A percentile compares a stretch with the other conserved stretches of the same genome.
These are phyloP conservation scores for Globisporangium lucens DNA, from an alignment of 352 stramenopile genomes.

Conservation along the genomic window DNA sequence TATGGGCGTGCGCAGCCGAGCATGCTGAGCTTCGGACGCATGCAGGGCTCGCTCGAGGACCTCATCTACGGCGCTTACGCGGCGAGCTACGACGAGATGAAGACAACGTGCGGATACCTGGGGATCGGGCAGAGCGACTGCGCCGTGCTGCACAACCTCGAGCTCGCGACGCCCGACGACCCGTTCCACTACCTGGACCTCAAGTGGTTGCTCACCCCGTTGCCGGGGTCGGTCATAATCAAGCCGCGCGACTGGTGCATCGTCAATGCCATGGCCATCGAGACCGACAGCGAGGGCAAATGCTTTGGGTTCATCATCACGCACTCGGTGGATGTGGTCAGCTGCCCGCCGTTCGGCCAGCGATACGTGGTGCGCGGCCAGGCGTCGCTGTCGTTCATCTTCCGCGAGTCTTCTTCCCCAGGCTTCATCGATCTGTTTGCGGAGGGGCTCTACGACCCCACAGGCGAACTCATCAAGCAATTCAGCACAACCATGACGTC, in stretches of 20 bases:
- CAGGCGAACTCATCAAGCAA: constrained; percentile 30
- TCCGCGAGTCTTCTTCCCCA: constrained; percentile 25
- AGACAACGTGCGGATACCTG: constrained; percentile 33
- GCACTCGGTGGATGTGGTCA: constrained; percentile 38
- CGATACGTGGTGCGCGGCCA: constrained; percentile 28
- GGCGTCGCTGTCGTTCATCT: constrained; percentile 28
- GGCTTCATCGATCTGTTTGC: constrained; percentile 43
- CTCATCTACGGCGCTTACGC: constrained; percentile 47
- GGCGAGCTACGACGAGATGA: constrained; percentile 34
- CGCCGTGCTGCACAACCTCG: constrained; percentile 37
- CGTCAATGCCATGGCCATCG: constrained; percentile 46
- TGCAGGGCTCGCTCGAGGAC: constrained; percentile 55
- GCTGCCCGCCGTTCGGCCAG: constrained; percentile 33
- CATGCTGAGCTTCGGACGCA: constrained; percentile 38
- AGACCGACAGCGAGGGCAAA: constrained; percentile 21
- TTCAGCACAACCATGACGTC: constrained; percentile 22
- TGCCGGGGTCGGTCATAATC: constrained; percentile 22
- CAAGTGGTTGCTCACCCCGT: constrained; percentile 47
- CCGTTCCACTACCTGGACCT: constrained; percentile 51
- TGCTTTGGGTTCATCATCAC: constrained; percentile 42
- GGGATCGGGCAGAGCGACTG: constrained; percentile 36
- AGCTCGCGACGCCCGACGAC: constrained; percentile 31
- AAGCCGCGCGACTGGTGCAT: constrained; percentile 26
- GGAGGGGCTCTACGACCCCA: constrained; percentile 37
- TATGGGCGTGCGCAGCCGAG: constrained; percentile 13